Percentiles rank a stretch among this genome's conserved stretches.
Conservation (phyloP, 2,329 filamentous ascomycete genomes). For the Escovopsis sp. region DNA sequence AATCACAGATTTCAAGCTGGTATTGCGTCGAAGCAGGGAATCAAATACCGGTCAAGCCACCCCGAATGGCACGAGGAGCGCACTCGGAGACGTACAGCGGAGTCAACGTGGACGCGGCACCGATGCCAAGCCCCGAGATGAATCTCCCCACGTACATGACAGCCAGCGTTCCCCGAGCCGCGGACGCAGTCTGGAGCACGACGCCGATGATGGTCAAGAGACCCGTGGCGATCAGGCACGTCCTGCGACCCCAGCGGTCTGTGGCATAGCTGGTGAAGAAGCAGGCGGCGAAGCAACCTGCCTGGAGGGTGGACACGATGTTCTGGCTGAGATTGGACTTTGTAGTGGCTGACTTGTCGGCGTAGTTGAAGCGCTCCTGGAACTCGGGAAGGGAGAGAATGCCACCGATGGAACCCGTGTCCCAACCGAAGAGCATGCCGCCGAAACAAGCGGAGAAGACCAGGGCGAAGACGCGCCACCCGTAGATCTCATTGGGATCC, state of each 20-base stretch:
- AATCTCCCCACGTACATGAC: constrained; percentile 53
- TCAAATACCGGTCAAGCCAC: constrained; percentile 29
- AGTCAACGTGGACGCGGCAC: constrained; percentile 31
- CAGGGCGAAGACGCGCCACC: constrained; percentile 51
- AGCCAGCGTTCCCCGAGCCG: constrained; percentile 34
- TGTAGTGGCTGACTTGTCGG: constrained; percentile 10
- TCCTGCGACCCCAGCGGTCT: constrained; percentile 39
- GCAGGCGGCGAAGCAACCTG: constrained; percentile 50
- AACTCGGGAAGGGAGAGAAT: constrained; percentile 46
- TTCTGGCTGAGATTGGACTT: constrained; percentile 45
- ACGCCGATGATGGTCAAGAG: constrained; percentile 44
- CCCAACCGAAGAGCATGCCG: constrained; percentile 37
- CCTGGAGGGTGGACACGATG: constrained; percentile 55
- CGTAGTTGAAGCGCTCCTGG: constrained; percentile 27
- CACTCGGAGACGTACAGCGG: constrained; percentile 33
- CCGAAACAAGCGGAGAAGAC: constrained; percentile 53
- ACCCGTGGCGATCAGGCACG: constrained; percentile 39
- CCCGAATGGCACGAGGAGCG: constrained; percentile 33
- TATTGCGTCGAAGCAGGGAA: background rate
- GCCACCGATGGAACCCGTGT: constrained; percentile 52
- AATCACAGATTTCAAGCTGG: background rate
- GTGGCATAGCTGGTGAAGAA: constrained; percentile 38
- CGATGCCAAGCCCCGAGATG: constrained; percentile 31
- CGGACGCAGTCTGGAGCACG: constrained; percentile 47
- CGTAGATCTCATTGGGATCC: constrained; percentile 53